Percentiles rank a stretch among this genome's conserved stretches.
These are phyloP conservation scores for Monosporascus sp. DNA, from an alignment of 2,329 filamentous ascomycete species.

Conservation along the genomic window DNA sequence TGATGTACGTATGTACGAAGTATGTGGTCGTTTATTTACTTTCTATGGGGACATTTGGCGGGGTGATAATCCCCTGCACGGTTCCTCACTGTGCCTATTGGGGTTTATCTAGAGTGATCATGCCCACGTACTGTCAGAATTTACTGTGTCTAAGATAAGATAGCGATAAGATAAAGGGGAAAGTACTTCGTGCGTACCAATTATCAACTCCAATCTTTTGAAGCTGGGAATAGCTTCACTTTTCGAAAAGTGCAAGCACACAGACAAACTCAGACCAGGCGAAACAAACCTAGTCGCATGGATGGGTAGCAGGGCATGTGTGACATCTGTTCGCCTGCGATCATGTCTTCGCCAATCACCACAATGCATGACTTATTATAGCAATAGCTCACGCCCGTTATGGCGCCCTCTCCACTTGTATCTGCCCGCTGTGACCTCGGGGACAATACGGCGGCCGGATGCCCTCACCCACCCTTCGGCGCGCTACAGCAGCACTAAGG, in stretches of 20 bases:
- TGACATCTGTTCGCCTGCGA: conserved; percentile 23
- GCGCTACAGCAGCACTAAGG: conserved; percentile 22
- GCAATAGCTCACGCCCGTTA: conserved; percentile 8
- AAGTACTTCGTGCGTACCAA: neutral
- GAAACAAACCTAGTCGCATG: conserved; percentile 19
- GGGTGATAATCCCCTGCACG: neutral
- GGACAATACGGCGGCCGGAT: neutral
- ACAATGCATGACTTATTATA: conserved; percentile 13
- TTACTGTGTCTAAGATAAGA: neutral
- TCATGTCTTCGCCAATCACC: conserved; percentile 19
- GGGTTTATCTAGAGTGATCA: too few relatives aligned
- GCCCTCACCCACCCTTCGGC: conserved; percentile 1
- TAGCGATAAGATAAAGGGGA: neutral
- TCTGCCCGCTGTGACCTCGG: neutral
- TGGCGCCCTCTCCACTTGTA: conserved; percentile 3
- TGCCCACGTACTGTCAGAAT: neutral
- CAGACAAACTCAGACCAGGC: neutral
- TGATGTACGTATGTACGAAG: neutral
- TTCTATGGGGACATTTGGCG: neutral
- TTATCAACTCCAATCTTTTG: neutral
- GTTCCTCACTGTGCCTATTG: too few relatives aligned
- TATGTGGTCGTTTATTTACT: neutral
- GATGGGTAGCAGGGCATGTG: conserved; percentile 25
- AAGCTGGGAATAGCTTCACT: neutral
- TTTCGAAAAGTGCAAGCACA: neutral